Conservation (phyloP, 129 eudicot genomes). For the Flaveria linearis region DNA sequence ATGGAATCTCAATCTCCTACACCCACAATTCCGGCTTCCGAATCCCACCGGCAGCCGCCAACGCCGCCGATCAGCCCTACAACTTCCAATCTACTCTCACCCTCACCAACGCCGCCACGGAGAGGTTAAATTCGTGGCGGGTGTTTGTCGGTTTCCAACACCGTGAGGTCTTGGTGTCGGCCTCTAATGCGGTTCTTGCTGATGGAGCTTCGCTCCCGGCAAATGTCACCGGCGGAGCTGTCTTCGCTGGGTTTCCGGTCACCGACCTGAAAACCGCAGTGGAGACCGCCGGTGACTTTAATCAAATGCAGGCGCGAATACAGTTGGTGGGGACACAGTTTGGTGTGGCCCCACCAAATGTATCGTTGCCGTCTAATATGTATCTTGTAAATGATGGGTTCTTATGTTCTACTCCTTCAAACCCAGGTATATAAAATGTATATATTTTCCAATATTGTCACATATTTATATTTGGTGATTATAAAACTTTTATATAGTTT, state of each 20-base stretch:
- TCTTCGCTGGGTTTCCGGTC: constrained; percentile 54
- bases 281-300: constrained; percentile 63
- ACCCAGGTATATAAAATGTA: constrained; percentile 27
- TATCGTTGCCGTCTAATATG: constrained; percentile 49
- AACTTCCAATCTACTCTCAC: constrained; percentile 53
- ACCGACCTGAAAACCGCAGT: constrained; percentile 59
- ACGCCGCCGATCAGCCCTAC: constrained; percentile 51
- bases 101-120: constrained; percentile 47
- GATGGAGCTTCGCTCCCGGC: constrained; percentile 57
- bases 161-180: constrained; percentile 60
- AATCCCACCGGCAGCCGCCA: constrained; percentile 45
- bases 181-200: constrained; percentile 54
- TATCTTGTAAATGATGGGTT: constrained; percentile 64
- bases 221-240: constrained; percentile 52
- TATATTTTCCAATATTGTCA: too few relatives aligned
- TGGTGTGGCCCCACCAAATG: constrained; percentile 44
- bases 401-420: constrained; percentile 42
- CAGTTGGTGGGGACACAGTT: constrained; percentile 63
- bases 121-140: constrained; percentile 58
- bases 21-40: constrained; percentile 37
- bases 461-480: background rate
- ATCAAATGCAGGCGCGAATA: constrained; percentile 56
- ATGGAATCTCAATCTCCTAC: constrained; percentile 55
- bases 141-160: constrained; percentile 59
- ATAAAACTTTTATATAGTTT: background rate